Percentiles rank a stretch among this genome's conserved stretches.
Evolutionary conservation across 23 red algal genomes (phyloP).

Genomic region (Gracilariopsis chorda): DNA sequence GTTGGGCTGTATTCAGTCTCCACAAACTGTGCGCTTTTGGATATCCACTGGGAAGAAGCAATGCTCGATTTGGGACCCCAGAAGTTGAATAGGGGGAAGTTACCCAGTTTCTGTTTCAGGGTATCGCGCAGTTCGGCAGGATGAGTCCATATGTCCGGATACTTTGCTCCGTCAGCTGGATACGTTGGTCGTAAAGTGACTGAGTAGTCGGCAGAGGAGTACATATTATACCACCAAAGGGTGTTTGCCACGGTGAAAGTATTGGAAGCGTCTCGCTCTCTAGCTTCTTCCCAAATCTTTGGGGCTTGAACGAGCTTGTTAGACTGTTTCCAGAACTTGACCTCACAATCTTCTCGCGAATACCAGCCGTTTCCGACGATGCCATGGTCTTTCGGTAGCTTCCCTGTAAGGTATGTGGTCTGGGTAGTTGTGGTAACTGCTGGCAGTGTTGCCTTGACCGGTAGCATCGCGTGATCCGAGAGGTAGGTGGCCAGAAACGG

Average conservation of each 20-base stretch:
- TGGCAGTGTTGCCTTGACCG: slow-evolving; percentile 60
- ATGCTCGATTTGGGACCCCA: slow-evolving; percentile 73
- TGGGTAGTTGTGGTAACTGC: slow-evolving; percentile 77
- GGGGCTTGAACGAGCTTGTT: slow-evolving; percentile 54
- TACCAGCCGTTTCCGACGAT: slow-evolving; percentile 80
- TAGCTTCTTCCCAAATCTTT: slow-evolving; percentile 75
- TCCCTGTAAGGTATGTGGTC: slow-evolving; percentile 68
- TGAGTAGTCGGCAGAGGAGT: slow-evolving; percentile 54
- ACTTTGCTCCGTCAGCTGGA: slow-evolving; percentile 67
- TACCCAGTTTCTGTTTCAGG: slow-evolving; percentile 47
- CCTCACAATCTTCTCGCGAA: slow-evolving; percentile 47
- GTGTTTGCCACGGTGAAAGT: slow-evolving; percentile 65
- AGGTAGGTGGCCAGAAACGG: slow-evolving; percentile 36
- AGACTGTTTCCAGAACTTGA: slow-evolving; percentile 73
- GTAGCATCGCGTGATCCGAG: background rate
- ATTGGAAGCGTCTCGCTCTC: slow-evolving; percentile 7
- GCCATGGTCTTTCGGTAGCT: slow-evolving; percentile 40
- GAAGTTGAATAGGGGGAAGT: slow-evolving; percentile 80
- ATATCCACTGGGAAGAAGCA: slow-evolving; percentile 42
- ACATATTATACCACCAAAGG: slow-evolving; percentile 88
- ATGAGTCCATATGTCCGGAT: slow-evolving; percentile 65
- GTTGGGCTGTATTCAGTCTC: slow-evolving; percentile 52
- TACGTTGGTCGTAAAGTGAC: slow-evolving; percentile 65
- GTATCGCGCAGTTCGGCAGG: slow-evolving; percentile 42
- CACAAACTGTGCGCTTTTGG: slow-evolving; percentile 39